Base-by-base conservation (phyloP, 768 basidiomycete genomes). In the Leccinum broughii region DNA sequence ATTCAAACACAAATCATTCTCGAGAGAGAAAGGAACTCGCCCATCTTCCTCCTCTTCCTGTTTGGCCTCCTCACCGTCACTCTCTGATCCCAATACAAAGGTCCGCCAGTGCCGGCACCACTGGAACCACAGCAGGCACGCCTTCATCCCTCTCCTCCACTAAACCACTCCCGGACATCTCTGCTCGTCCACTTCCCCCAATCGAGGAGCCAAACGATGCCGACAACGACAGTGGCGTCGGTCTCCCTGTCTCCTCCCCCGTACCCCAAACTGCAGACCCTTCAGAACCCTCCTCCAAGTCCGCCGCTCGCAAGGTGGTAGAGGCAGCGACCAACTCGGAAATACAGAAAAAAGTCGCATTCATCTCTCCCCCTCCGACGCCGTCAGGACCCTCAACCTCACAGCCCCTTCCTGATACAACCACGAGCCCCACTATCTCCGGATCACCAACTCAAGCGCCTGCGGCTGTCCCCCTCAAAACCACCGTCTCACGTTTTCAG, bases 271-370 rank as follows among this genome's bases (percentile, higher is more conserved):
- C 57, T 4, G 13, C 64, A 30, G 72, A 75, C 48, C 26, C 46
- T 15, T 49, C 55, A 50, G 71, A 73, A 30, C 60, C 63, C n/a
- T 60, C 64, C 9, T 70, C 69, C 65, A 72, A 72, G 61, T 59
- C 65, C 7, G 62, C 52, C 48, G 76, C 77, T 17, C 78, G 79
- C 64, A 81, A 76, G 69, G 73, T 72, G 30, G 71, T 72, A 58
- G 79, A 78, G 54, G 66, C 68, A 41, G 54, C 60, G n/a, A 30
- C 65, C 13, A 61, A 37, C 51, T 72, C 72, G 62, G 88, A 89
- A 64, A 78, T 83, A 34, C 84, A 83, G 69, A 94, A 94, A 80
- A 92, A 92, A 77, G 92, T 94, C 50, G 92, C 91, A 28, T 94
- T 94, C 76, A 81, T 90, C 67, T 91, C 90, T 30, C 90, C 91